Conservation (phyloP, 2,329 filamentous ascomycete species). For the Paraconiothyrium brasiliense region DNA sequence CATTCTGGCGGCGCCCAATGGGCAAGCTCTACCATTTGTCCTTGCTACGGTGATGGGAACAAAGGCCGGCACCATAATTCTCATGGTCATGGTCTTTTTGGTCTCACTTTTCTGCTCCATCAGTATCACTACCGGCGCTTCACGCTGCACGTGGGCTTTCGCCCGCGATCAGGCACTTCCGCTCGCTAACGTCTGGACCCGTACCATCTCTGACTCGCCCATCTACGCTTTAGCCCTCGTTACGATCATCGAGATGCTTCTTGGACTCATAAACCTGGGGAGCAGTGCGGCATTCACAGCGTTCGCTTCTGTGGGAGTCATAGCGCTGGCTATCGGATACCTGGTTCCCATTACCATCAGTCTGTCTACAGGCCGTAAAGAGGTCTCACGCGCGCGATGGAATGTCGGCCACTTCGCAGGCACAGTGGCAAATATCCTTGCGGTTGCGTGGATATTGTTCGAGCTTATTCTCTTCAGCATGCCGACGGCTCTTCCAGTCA, state of each 20-base stretch:
- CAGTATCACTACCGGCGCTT: conserved; percentile 62
- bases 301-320: conserved; percentile 65
- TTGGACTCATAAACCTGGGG: conserved; percentile 61
- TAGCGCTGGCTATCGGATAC: conserved; percentile 65
- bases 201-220: conserved; percentile 33
- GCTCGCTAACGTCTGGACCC: conserved; percentile 48
- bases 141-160: conserved; percentile 58
- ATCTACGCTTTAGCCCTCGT: conserved; percentile 55
- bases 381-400: conserved; percentile 61
- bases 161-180: conserved; percentile 58
- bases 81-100: conserved; percentile 61
- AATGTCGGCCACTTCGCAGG: conserved; percentile 58
- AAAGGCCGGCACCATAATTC: conserved; percentile 57
- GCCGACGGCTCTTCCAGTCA: conserved; percentile 64
- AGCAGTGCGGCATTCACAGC: conserved; percentile 59
- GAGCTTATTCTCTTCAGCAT: conserved; percentile 58
- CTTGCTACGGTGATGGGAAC: conserved; percentile 61
- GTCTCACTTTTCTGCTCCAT: conserved; percentile 65
- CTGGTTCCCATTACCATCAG: conserved; percentile 65
- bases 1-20: conserved; percentile 56
- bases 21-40: conserved; percentile 62
- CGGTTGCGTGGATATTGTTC: conserved; percentile 62
- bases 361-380: conserved; percentile 51
- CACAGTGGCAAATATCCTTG: conserved; percentile 56
- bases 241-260: conserved; percentile 59